phyloP scores from a whole-genome alignment of 768 basidiomycete genomes.

The Psilocybe cubensis region DNA sequence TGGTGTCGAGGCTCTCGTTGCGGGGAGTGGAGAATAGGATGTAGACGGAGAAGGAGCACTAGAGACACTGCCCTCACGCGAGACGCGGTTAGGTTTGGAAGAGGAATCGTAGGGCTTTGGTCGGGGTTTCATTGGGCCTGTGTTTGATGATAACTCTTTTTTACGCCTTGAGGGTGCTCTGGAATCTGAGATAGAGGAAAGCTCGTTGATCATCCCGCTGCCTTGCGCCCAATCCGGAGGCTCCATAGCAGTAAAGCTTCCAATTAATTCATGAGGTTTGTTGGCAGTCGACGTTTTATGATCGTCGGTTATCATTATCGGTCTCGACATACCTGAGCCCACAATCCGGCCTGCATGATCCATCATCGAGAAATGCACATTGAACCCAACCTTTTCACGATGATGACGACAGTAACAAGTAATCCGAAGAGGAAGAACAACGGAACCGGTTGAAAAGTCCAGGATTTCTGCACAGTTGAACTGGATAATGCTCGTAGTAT shows the following conservation, averaged over 20 bases:
- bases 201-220: conserved; percentile 27
- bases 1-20: conserved; percentile 51
- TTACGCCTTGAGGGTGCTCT: conserved; percentile 54
- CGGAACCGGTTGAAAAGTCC: conserved; percentile 87
- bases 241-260: conserved; percentile 39
- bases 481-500: conserved; percentile 85
- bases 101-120: conserved; percentile 71
- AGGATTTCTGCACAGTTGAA: conserved; percentile 94
- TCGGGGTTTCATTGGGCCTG: conserved; percentile 52
- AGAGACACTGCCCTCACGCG: conserved; percentile 59
- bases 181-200: conserved; percentile 31
- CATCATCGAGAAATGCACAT: conserved; percentile 85
- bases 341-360: conserved; percentile 81
- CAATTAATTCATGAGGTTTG: conserved; percentile 34
- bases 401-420: conserved; percentile 99
- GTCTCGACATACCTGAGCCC: conserved; percentile 79
- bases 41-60: conserved; percentile 53
- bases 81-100: conserved; percentile 45
- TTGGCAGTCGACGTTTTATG: conserved; percentile 77
- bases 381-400: conserved; percentile 94
- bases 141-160: conserved; percentile 37
- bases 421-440: conserved; percentile 89
- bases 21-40: conserved; percentile 45
- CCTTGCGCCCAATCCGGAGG: conserved; percentile 53
- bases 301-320: conserved; percentile 99